phyloP scores from a whole-genome alignment of 345 rosid genomes.

The Corchorus olitorius region DNA sequence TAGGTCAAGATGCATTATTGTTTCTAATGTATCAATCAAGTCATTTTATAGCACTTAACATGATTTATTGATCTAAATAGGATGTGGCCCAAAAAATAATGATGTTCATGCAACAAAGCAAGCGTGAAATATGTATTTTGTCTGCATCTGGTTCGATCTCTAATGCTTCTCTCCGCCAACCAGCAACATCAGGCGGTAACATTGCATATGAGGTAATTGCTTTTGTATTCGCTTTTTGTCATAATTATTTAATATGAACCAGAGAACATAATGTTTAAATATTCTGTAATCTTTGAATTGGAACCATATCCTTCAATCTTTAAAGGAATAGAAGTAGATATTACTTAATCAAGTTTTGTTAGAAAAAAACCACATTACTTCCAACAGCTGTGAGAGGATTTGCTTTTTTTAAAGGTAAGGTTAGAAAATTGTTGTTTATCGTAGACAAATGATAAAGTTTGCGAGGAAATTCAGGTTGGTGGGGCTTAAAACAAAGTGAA shows the following conservation, averaged over 20 bases:
- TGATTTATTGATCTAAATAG: constrained; percentile 44
- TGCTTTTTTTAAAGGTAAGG: not conserved
- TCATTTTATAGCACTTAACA: constrained; percentile 23
- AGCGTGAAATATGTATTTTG: constrained; percentile 74
- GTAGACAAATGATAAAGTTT: not conserved
- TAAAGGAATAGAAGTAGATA: not conserved
- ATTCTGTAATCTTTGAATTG: constrained; percentile 3
- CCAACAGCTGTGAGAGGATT: constrained; percentile 1
- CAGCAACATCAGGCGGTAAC: constrained; percentile 76
- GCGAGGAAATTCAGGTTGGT: not conserved
- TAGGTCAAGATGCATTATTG: constrained; percentile 6
- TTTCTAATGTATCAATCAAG: constrained; percentile 1
- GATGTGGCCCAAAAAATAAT: constrained; percentile 79
- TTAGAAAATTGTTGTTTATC: not conserved
- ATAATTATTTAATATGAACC: constrained; percentile 4
- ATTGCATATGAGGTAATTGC: constrained; percentile 75
- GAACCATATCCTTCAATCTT: not conserved
- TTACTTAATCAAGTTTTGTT: not conserved
- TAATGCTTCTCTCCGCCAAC: constrained; percentile 78
- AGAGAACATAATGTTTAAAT: not conserved
- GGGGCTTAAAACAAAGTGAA: not conserved
- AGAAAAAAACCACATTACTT: not conserved
- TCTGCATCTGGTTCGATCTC: constrained; percentile 91
- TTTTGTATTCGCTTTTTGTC: constrained; percentile 4
- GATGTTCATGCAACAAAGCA: constrained; percentile 73